Evolutionary conservation across 176 grass and related monocot genomes (phyloP).

Genomic region (Aechmea fasciata): DNA sequence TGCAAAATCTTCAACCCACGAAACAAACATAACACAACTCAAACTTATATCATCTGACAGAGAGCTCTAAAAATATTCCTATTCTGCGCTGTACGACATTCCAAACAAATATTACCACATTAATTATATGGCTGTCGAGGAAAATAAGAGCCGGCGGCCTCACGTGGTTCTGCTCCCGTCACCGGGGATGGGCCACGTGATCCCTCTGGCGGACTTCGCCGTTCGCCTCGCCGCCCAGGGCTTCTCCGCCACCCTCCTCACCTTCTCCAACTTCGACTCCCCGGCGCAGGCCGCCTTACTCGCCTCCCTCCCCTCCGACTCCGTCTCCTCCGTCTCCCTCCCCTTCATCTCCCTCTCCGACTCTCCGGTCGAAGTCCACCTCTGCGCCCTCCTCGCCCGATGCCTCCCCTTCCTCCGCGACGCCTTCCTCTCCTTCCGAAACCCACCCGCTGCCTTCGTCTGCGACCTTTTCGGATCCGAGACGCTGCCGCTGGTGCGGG

Average conservation of each 20-base stretch:
- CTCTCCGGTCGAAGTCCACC: constrained; percentile 14
- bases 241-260: constrained; percentile 40
- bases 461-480: constrained; percentile 28
- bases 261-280: constrained; percentile 38
- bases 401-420: constrained; percentile 13
- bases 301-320: constrained; percentile 14
- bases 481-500: constrained; percentile 19
- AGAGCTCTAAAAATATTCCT: too few species aligned
- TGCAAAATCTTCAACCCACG: too few species aligned
- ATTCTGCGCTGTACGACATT: too few species aligned
- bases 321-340: constrained; percentile 33
- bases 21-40: too few species aligned
- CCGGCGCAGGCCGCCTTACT: constrained; percentile 11
- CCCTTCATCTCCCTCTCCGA: constrained; percentile 32
- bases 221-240: constrained; percentile 18
- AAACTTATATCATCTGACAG: too few species aligned
- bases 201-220: constrained; percentile 35
- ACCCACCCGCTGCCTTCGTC: constrained; percentile 33
- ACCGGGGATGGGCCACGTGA: constrained; percentile 42
- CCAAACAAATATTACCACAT: too few species aligned
- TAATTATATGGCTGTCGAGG: too few species aligned
- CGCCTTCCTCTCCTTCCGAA: constrained; percentile 11
- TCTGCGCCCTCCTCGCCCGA: constrained; percentile 18
- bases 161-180: constrained; percentile 44
- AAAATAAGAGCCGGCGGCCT: background rate